These are phyloP conservation scores for Botrytis porri DNA, from an alignment of 2,329 filamentous ascomycete genomes.

Conservation along the genomic window DNA sequence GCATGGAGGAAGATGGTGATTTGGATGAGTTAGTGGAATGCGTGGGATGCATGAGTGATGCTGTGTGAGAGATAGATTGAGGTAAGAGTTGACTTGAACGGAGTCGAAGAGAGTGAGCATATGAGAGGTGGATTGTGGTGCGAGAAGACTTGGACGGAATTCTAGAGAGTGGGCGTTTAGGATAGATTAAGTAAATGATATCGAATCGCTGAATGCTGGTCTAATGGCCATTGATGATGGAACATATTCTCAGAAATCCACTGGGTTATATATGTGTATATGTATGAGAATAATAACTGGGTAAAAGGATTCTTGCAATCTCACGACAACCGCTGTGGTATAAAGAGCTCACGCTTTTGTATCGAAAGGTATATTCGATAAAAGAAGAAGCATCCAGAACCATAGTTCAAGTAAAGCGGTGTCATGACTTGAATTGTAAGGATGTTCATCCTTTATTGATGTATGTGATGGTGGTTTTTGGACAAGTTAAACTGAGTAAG, in stretches of 20 bases:
- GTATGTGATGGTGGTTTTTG: neutral
- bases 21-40: neutral
- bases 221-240: neutral
- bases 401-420: neutral
- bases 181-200: neutral
- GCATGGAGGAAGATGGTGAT: neutral
- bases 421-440: neutral
- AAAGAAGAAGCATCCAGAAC: neutral
- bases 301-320: neutral
- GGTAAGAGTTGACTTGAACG: neutral
- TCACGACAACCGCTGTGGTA: neutral
- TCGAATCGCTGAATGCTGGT: neutral
- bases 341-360: neutral
- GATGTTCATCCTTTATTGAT: neutral
- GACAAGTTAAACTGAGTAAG: neutral
- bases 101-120: neutral
- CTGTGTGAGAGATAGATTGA: neutral
- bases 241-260: neutral
- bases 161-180: neutral
- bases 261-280: neutral
- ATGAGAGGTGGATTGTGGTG: neutral
- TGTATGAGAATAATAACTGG: neutral
- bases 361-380: neutral
- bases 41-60: neutral
- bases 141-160: neutral